A percentile compares a stretch with the other conserved stretches of the same genome.
Conservation (phyloP, 352 stramenopile species). For the Pythium chondricola region DNA sequence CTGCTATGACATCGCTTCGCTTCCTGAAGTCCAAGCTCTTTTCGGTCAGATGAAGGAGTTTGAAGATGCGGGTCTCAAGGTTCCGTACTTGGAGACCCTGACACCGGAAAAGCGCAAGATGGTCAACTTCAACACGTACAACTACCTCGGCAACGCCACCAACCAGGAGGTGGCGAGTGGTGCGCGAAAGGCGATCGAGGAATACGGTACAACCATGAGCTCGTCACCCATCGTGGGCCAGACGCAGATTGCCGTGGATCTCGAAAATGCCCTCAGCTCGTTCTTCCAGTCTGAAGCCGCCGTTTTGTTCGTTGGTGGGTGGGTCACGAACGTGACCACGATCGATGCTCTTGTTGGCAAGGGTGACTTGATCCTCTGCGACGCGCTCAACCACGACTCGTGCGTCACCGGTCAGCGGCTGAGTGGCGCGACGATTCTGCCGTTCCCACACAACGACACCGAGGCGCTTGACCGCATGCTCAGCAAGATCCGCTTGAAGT, state of each 20-base stretch:
- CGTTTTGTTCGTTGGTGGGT: conserved; percentile 65
- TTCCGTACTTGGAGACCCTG: conserved; percentile 67
- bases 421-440: conserved; percentile 69
- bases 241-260: conserved; percentile 59
- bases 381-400: conserved; percentile 77
- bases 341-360: conserved; percentile 69
- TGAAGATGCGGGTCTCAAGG: conserved; percentile 49
- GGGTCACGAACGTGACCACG: conserved; percentile 73
- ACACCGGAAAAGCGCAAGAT: conserved; percentile 63
- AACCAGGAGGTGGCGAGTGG: conserved; percentile 43
- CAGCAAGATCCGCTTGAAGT: conserved; percentile 54
- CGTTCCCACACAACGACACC: conserved; percentile 77
- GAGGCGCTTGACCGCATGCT: conserved; percentile 71
- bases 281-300: conserved; percentile 59
- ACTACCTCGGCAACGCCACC: conserved; percentile 73
- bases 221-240: conserved; percentile 78
- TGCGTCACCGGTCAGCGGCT: conserved; percentile 70
- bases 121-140: conserved; percentile 87
- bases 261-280: conserved; percentile 52
- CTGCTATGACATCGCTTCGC: conserved; percentile 59
- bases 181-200: conserved; percentile 52
- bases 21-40: conserved; percentile 60
- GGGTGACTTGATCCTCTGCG: conserved; percentile 70
- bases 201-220: conserved; percentile 76
- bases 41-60: conserved; percentile 73